Evolutionary conservation across 2,329 filamentous ascomycete species (phyloP), one percentile per base, ranked within the genome.

Genomic region (Fusarium chuoi): DNA sequence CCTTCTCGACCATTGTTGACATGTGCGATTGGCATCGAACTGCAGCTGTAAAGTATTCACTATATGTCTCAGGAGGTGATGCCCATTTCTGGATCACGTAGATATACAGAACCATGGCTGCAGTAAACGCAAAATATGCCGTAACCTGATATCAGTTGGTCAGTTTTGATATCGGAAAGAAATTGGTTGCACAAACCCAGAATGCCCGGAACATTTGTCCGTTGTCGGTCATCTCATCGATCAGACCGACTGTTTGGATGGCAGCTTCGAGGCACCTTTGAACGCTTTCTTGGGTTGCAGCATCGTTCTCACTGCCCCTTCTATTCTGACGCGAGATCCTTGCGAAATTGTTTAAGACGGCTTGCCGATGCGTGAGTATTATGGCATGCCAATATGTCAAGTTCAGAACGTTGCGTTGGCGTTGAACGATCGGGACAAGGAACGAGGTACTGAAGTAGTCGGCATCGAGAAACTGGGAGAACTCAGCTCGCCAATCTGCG

Each of bases 331-430:
- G 52, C 2, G 75, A 76, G 1, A 76, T 58, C 3, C 70, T 52
- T 4, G 75, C 73, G 33, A 84, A 82, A 51, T 82, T 83, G 15
- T 80, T 82, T 1, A 83, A 62, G 1, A 85, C 74, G 18, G 82
- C 82, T 9, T 82, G 83, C 0, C 84, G 77, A 49, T 85, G 78
- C 0, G 81, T 81, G 6, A 85, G 79, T 10, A 85, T 83, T 18
- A 82, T 78, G 5, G 84, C 81, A 57, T 85, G 84, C 82, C 82
- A 85, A 52, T 82, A 85, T 3, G 84, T 81, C 7, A 85, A 65
- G 45, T 84, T 84, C 3, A 85, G 71, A 1, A 85, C 82, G 30
- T 85, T 83, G 0, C 82, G 79, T 59, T 85, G 84, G 0, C 84
- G 78, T 56, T 83, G 83, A 48, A 83, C 84, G 11, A 85, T 83